These are phyloP conservation scores for Haplosporangium gracile DNA, from an alignment of 192 early-diverging fungal genomes.

Conservation along the genomic window DNA sequence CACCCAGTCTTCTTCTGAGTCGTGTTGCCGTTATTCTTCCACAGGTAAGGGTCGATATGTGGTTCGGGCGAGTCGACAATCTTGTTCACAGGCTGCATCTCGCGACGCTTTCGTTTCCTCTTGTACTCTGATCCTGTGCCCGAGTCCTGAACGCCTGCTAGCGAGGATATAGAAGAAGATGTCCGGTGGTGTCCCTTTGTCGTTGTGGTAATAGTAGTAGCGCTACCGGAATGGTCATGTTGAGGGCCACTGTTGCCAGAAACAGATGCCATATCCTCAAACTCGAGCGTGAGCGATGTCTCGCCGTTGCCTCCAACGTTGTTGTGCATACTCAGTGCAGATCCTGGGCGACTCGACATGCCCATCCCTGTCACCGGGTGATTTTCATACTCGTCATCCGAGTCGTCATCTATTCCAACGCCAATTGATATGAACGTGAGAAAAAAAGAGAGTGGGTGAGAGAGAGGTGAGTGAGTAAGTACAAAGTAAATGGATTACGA, in stretches of 20 bases:
- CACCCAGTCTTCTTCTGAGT: slow-evolving; percentile 68
- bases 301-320: slow-evolving; percentile 33
- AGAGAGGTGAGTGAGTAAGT: background rate
- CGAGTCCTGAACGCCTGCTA: slow-evolving; percentile 5
- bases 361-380: slow-evolving; percentile 18
- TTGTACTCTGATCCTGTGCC: slow-evolving; percentile 20
- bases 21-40: slow-evolving; percentile 75
- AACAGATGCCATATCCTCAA: slow-evolving; percentile 29
- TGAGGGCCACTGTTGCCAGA: slow-evolving; percentile 12
- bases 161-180: slow-evolving; percentile 21
- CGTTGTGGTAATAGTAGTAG: background rate
- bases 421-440: background rate
- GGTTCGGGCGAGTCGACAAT: slow-evolving; percentile 69
- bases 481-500: background rate
- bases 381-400: slow-evolving; percentile 28
- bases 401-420: slow-evolving; percentile 20
- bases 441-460: background rate
- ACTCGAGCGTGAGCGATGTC: slow-evolving; percentile 38
- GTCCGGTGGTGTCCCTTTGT: slow-evolving; percentile 8
- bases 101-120: slow-evolving; percentile 66
- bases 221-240: background rate
- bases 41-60: slow-evolving; percentile 62
- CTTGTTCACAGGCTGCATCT: slow-evolving; percentile 72
- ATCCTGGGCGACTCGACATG: slow-evolving; percentile 39
- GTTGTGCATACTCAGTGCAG: slow-evolving; percentile 39